Evolutionary conservation across 164 flowering plant genomes (phyloP).

Genomic region (Nymphaea colorata): DNA sequence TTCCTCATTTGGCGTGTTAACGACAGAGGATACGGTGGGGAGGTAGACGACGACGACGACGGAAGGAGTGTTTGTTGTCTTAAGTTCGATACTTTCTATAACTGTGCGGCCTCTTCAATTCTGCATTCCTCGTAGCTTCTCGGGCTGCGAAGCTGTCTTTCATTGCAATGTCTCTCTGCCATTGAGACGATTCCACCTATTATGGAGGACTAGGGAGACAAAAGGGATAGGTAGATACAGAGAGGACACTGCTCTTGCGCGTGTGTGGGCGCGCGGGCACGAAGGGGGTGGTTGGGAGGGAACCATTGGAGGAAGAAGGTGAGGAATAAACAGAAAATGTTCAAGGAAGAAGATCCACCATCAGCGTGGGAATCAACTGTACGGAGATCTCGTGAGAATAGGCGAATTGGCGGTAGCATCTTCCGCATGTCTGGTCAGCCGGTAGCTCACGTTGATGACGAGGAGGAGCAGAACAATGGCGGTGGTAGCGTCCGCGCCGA

Average conservation of each 20-base stretch:
- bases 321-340: background rate
- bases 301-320: background rate
- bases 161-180: background rate
- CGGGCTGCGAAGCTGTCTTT: background rate
- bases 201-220: too few species aligned
- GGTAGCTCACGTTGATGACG: constrained; percentile 43
- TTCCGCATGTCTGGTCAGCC: constrained; percentile 8
- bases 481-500: constrained; percentile 30
- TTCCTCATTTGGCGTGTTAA: background rate
- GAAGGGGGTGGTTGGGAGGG: background rate
- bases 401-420: background rate
- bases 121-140: background rate
- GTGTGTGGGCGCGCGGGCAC: too few species aligned
- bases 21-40: background rate
- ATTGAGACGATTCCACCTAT: too few species aligned
- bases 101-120: background rate
- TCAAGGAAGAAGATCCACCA: background rate
- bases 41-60: background rate
- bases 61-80: background rate
- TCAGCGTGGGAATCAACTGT: constrained; percentile 1
- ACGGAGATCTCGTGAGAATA: background rate
- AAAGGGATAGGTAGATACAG: background rate
- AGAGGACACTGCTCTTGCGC: too few species aligned
- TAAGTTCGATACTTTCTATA: background rate
- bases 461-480: constrained; percentile 29